These are phyloP conservation scores for Boletellus sp. DNA, from an alignment of 768 basidiomycete genomes.

Conservation along the genomic window DNA sequence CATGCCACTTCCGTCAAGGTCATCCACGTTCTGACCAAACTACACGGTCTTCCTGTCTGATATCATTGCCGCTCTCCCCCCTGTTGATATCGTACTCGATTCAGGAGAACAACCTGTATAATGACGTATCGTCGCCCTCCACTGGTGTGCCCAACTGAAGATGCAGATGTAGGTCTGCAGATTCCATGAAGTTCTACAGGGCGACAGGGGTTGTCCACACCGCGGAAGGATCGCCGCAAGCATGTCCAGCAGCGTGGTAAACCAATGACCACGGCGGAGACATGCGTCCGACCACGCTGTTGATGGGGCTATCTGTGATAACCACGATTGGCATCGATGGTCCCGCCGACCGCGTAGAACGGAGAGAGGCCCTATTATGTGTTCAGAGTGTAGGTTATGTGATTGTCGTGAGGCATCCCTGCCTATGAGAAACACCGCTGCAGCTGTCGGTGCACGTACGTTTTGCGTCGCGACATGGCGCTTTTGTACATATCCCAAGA, in stretches of 20 bases:
- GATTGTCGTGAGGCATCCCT: slow-evolving; percentile 6
- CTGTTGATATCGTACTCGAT: no score
- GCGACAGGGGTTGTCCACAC: no score
- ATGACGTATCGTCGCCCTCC: no score
- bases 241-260: background rate
- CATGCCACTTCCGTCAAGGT: no score
- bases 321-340: slow-evolving; percentile 27
- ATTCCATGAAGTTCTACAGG: no score
- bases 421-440: background rate
- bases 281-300: slow-evolving; percentile 18
- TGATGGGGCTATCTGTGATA: slow-evolving; percentile 18
- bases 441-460: background rate
- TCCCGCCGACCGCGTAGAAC: slow-evolving; percentile 11
- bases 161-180: no score
- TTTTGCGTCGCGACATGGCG: background rate
- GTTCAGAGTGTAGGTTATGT: slow-evolving; percentile 10
- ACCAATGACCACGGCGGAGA: background rate
- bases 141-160: no score
- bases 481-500: no score
- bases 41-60: no score
- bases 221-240: background rate
- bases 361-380: slow-evolving; percentile 5
- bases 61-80: no score
- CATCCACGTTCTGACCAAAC: no score
- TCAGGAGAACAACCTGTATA: no score